Base-by-base conservation (phyloP, 768 basidiomycete species). In the Tricholoma bakamatsutake region DNA sequence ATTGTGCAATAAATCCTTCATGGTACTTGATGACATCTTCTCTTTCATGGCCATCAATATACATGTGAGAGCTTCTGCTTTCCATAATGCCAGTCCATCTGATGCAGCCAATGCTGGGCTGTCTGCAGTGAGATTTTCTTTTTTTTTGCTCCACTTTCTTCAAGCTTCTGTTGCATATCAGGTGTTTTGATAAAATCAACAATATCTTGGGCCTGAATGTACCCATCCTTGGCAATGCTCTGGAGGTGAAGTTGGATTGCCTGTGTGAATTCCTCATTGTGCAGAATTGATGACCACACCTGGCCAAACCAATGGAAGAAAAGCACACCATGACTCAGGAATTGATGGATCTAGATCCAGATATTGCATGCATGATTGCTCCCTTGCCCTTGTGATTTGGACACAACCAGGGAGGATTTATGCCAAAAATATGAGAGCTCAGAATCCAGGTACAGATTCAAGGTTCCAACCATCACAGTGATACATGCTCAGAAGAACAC, bases 381-480 rank as follows among this genome's bases (percentile, higher is more conserved):
- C 21, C 30, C 66, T 47, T 64, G 58, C 2, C 68, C 68, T 18
- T 58, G 55, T 18, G 66, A 54, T 53, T 64, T 69, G 37, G 72
- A 57, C 3, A 61, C 61, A 56, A 71, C 18, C 45, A 69, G 17
- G 2, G 72, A 76, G 21, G 21, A 1, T 24, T 24, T 3, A 24
- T 24, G 21, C 21, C 21, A 24, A 3, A 3, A 24, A 24, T 24
- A 24, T 24, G 21, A 24, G 21, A 24, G 21, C 21, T 24, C 3
- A 3, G 21, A 24, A 24, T 24, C 21, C 3, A 24, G 21, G 21
- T 24, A 24, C 21, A 24, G 21, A 24, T 24, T 24, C 21, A 24
- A 24, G 11, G 65, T 63, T 3, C 62, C 69, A 45, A 66, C 56
- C 73, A 74, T 74, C 8, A 57, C 57, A 9, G 61, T 66, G 28